Evolutionary conservation across 495 filamentous ascomycete species (phyloP).

Genomic region (Aspergillus steynii): DNA sequence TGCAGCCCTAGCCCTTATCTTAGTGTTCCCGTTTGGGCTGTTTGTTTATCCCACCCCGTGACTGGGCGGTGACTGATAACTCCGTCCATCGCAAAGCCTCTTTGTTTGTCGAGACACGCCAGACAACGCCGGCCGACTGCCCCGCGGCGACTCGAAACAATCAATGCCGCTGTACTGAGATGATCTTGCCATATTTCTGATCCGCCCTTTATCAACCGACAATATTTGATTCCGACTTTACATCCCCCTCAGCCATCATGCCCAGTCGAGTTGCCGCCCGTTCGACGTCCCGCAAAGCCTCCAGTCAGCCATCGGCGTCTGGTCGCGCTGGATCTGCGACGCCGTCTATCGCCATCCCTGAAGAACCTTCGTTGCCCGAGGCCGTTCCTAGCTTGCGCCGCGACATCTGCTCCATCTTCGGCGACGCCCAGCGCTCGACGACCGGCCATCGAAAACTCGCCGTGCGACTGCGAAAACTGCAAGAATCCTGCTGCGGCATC

Average conservation of each 20-base stretch:
- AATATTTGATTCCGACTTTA: neutral
- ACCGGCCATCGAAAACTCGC: constrained; percentile 87
- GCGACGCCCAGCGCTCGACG: constrained; percentile 82
- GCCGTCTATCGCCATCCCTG: constrained; percentile 64
- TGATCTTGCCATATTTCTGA: neutral
- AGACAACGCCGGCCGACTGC: neutral
- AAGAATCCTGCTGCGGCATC: constrained; percentile 86
- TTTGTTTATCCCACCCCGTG: constrained; percentile 46
- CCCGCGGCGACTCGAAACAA: neutral
- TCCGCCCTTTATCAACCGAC: neutral
- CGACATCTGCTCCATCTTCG: constrained; percentile 77
- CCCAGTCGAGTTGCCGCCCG: constrained; percentile 62
- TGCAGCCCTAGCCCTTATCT: constrained; percentile 41
- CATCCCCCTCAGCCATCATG: constrained; percentile 45
- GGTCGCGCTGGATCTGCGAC: constrained; percentile 63
- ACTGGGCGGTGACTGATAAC: constrained; percentile 9
- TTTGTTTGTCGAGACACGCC: constrained; percentile 22
- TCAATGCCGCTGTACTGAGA: neutral
- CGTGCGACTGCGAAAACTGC: constrained; percentile 80
- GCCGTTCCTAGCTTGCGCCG: constrained; percentile 67
- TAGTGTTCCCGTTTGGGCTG: constrained; percentile 44
- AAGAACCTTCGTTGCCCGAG: constrained; percentile 59
- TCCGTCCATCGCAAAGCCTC: constrained; percentile 22
- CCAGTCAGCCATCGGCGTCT: constrained; percentile 54
- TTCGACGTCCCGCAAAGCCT: constrained; percentile 57